These are phyloP conservation scores for Gypsophila paniculata DNA, from an alignment of 179 eudicot genomes.

Conservation along the genomic window DNA sequence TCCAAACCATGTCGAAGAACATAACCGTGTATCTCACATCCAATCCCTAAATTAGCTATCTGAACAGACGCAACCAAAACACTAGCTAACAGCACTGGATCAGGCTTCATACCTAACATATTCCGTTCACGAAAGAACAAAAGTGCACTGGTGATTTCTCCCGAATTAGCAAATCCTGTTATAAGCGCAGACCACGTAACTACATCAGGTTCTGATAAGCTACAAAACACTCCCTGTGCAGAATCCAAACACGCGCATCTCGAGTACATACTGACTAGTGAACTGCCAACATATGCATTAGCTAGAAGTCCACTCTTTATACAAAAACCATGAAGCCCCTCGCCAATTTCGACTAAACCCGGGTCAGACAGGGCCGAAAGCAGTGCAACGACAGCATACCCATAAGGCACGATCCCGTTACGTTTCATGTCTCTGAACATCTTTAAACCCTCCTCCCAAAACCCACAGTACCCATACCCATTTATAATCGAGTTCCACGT, in stretches of 20 bases:
- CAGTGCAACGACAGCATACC: slow-evolving; percentile 63
- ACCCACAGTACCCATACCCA: slow-evolving; percentile 57
- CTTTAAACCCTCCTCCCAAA: slow-evolving; percentile 46
- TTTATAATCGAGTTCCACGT: slow-evolving; percentile 68
- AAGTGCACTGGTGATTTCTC: slow-evolving; percentile 39
- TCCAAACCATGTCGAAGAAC: slow-evolving; percentile 59
- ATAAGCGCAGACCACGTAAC: slow-evolving; percentile 80
- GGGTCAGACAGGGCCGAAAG: slow-evolving; percentile 43
- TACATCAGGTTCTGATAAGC: slow-evolving; percentile 52
- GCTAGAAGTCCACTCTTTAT: slow-evolving; percentile 50
- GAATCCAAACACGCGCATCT: slow-evolving; percentile 57
- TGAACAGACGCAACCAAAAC: slow-evolving; percentile 55
- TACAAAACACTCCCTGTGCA: slow-evolving; percentile 47
- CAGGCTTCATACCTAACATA: slow-evolving; percentile 48
- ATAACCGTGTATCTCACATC: slow-evolving; percentile 66
- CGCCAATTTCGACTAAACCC: slow-evolving; percentile 45
- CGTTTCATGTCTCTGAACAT: slow-evolving; percentile 45
- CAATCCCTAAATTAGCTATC: slow-evolving; percentile 45
- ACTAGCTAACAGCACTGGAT: slow-evolving; percentile 54
- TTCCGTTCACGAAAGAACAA: slow-evolving; percentile 46
- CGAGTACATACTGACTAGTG: slow-evolving; percentile 70
- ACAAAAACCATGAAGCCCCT: slow-evolving; percentile 58
- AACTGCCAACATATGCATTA: slow-evolving; percentile 55
- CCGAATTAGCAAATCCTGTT: slow-evolving; percentile 58
- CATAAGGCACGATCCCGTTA: slow-evolving; percentile 52